phyloP scores from a whole-genome alignment of 1,284 basidiomycete genomes.

The Jaminaea rosea region DNA sequence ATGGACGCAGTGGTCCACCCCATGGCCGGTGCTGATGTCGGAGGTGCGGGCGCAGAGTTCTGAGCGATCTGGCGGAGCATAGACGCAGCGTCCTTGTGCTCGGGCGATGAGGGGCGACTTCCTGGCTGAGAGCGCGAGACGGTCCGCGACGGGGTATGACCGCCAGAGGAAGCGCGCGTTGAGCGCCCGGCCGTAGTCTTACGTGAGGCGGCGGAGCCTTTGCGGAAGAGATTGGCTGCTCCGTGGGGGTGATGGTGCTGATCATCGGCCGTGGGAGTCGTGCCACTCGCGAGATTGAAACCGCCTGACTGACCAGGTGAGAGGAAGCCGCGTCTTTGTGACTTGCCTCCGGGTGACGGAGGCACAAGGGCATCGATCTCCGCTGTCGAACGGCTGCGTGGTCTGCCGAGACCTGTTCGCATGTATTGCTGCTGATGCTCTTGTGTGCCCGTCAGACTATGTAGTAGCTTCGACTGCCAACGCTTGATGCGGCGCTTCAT shows the following conservation, averaged over 20 bases:
- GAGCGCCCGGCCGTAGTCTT: background rate
- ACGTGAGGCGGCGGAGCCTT: too few relatives aligned
- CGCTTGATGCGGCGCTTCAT: slow-evolving; percentile 35
- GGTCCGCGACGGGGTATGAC: background rate
- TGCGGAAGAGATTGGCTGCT: background rate
- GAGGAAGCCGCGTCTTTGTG: too few relatives aligned
- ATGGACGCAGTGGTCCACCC: too few relatives aligned
- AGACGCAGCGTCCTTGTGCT: background rate
- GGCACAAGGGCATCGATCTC: too few relatives aligned
- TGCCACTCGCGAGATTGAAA: too few relatives aligned
- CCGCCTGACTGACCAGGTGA: too few relatives aligned
- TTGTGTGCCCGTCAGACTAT: slow-evolving; percentile 13
- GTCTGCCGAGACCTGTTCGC: too few relatives aligned
- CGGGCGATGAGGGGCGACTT: background rate
- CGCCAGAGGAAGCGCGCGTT: background rate
- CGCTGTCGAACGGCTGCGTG: too few relatives aligned
- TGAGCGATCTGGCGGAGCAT: background rate
- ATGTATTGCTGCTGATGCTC: too few relatives aligned
- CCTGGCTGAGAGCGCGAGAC: background rate
- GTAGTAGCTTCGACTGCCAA: slow-evolving; percentile 30
- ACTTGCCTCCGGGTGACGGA: too few relatives aligned
- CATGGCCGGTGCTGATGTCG: background rate
- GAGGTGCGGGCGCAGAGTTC: background rate
- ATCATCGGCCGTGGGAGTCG: background rate
- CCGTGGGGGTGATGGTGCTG: background rate